Base-by-base conservation (phyloP, 805 yeast genomes). In the Barnettozyma siamensis region DNA sequence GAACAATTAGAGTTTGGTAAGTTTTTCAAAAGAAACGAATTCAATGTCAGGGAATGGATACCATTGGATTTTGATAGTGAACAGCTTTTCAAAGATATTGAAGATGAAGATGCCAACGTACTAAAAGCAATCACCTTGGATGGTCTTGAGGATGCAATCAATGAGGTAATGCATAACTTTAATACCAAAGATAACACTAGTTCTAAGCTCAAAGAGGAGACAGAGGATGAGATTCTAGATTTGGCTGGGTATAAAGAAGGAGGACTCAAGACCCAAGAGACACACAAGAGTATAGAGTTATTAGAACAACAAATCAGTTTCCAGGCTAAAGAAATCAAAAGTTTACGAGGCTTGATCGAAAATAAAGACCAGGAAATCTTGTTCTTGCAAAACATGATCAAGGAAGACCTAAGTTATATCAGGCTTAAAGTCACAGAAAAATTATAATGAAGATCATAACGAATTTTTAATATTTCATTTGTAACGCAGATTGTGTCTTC, bases 401-500 rank as follows among this genome's bases (percentile, higher is more conserved):
- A 50, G 18, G 57, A 54, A 17, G 59, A 54, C 24, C 24, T 54
- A n/a, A 46, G 54, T 1, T 53, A 46, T 35, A 49, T 54, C 5
- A 34, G 56, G n/a, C 39, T 48, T 31, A 52, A 43, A 38, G 40
- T 54, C 7, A 49, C 45, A 29, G 51, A 44, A 11, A 28, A 31
- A 23, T 30, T 20, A 42, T 38, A 38, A 18, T n/a, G n/a, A n/a
- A n/a, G n/a, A n/a, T n/a, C n/a, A n/a, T n/a, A n/a, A n/a, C n/a
- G n/a, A n/a, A n/a, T n/a, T n/a, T n/a, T n/a, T n/a, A n/a, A n/a
- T n/a, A n/a, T n/a, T n/a, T n/a, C n/a, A n/a, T n/a, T n/a, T n/a
- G n/a, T n/a, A n/a, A n/a, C n/a, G n/a, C n/a, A n/a, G n/a, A n/a
- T n/a, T n/a, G n/a, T n/a, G n/a, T n/a, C n/a, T n/a, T n/a, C n/a